phyloP scores from a whole-genome alignment of 2,329 filamentous ascomycete genomes.

The Coccinonectria pachysandricola region DNA sequence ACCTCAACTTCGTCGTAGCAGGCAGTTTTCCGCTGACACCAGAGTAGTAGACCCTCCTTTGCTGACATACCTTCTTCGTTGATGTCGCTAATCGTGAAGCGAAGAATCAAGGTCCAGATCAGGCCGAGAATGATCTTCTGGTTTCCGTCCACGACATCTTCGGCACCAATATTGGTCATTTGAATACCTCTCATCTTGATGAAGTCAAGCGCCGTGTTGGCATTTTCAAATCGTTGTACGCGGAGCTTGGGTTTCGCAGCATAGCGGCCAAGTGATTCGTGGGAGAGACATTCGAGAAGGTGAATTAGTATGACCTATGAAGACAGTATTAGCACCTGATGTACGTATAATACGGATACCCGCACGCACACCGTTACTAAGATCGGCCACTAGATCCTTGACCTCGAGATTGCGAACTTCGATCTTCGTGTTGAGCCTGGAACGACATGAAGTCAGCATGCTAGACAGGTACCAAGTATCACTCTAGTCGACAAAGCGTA shows the following conservation, averaged over 20 bases:
- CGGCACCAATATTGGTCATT: conserved; percentile 96
- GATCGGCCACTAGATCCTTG: conserved; percentile 76
- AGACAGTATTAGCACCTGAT: conserved; percentile 10
- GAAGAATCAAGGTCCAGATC: conserved; percentile 96
- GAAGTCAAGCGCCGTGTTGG: conserved; percentile 88
- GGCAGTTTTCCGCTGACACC: conserved; percentile 97
- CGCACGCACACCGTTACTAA: conserved; percentile 89
- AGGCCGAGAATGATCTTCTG: conserved; percentile 93
- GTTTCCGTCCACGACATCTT: conserved; percentile 97
- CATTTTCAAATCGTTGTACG: conserved; percentile 96
- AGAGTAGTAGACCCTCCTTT: conserved; percentile 87
- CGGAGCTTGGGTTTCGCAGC: conserved; percentile 92
- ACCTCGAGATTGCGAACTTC: conserved; percentile 68
- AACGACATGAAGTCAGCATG: conserved; percentile 1
- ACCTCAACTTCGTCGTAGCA: conserved; percentile 98
- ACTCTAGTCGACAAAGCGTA: conserved; percentile 18
- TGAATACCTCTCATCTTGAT: conserved; percentile 86
- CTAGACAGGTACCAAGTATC: too few relatives aligned
- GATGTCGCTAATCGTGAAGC: conserved; percentile 98
- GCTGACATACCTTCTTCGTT: conserved; percentile 96
- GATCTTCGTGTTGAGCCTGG: conserved; percentile 91
- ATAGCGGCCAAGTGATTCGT: conserved; percentile 92
- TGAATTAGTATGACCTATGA: conserved; percentile 84
- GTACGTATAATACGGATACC: neutral
- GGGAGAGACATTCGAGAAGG: conserved; percentile 89